A percentile compares a stretch with the other conserved stretches of the same genome.
phyloP scores from a whole-genome alignment of 306 rosid species.

The Rosa lucieae region DNA sequence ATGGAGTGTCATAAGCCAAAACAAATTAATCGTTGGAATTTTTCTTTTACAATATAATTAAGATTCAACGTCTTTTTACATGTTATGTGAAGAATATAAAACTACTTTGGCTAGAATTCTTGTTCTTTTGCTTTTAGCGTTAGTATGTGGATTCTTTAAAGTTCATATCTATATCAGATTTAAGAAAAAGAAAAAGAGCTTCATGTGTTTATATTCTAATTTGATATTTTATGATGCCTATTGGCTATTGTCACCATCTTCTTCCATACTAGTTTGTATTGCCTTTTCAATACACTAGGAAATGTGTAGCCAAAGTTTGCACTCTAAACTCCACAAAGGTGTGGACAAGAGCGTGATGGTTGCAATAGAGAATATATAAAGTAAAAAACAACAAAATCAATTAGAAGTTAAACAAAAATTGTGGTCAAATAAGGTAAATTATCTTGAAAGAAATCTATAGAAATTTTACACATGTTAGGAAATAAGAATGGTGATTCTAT shows the following conservation, averaged over 20 bases:
- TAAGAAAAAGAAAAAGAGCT: not conserved
- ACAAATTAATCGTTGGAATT: too few species aligned
- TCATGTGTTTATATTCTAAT: not conserved
- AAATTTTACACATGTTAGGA: not conserved
- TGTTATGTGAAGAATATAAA: not conserved
- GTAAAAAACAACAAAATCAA: not conserved
- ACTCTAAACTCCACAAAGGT: not conserved
- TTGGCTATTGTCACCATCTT: conserved; percentile 1
- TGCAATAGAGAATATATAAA: not conserved
- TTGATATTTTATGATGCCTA: not conserved
- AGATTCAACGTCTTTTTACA: not conserved
- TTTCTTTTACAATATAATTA: not conserved
- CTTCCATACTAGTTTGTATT: not conserved
- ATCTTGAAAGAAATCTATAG: not conserved
- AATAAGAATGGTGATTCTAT: not conserved
- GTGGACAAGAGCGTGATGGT: not conserved
- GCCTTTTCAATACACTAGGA: not conserved
- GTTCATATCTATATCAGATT: not conserved
- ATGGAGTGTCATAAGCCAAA: too few species aligned
- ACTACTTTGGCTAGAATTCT: not conserved
- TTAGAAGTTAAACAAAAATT: not conserved
- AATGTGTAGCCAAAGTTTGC: not conserved
- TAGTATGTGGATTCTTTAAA: not conserved
- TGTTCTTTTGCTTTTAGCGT: not conserved
- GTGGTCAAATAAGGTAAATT: not conserved